Percentiles rank a stretch among this genome's conserved stretches.
Evolutionary conservation across 116 monocot species (phyloP).

Genomic region (Cymodocea nodosa): DNA sequence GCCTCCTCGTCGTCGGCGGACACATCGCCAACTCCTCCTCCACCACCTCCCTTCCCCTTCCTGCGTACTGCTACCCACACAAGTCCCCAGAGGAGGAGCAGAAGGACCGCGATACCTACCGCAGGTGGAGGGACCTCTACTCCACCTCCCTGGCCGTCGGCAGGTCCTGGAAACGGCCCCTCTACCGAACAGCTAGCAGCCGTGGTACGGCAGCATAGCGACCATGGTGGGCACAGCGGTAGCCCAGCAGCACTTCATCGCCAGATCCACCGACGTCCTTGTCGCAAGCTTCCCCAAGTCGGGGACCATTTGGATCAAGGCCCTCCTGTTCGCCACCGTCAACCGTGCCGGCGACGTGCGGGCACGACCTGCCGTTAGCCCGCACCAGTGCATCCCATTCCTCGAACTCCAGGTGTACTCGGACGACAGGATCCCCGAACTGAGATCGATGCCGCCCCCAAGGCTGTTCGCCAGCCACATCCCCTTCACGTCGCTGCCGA

Average conservation of each 20-base stretch:
- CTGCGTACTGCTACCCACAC: no score
- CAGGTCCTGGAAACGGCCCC: not conserved
- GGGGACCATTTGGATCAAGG: constrained; percentile 21
- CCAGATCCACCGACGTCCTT: constrained; percentile 8
- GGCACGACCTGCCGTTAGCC: not conserved
- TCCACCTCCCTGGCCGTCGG: not conserved
- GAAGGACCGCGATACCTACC: no score
- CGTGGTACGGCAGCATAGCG: not conserved
- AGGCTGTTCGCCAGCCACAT: constrained; percentile 13
- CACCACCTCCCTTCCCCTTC: no score
- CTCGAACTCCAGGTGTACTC: constrained; percentile 9
- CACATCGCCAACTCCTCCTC: no score
- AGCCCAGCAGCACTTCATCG: not conserved
- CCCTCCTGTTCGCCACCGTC: constrained; percentile 13
- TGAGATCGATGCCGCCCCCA: constrained; percentile 4
- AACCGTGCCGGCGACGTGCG: not conserved
- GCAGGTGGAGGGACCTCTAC: not conserved
- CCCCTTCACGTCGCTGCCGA: constrained; percentile 6
- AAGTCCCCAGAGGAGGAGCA: no score
- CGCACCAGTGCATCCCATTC: constrained; percentile 13
- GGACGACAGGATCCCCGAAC: not conserved
- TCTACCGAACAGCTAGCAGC: not conserved
- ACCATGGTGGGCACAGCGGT: not conserved
- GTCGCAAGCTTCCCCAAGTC: constrained; percentile 8
- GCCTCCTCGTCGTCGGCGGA: no score